Evolutionary conservation across 805 yeast genomes (phyloP).

Genomic region (Saturnispora zaruensis): DNA sequence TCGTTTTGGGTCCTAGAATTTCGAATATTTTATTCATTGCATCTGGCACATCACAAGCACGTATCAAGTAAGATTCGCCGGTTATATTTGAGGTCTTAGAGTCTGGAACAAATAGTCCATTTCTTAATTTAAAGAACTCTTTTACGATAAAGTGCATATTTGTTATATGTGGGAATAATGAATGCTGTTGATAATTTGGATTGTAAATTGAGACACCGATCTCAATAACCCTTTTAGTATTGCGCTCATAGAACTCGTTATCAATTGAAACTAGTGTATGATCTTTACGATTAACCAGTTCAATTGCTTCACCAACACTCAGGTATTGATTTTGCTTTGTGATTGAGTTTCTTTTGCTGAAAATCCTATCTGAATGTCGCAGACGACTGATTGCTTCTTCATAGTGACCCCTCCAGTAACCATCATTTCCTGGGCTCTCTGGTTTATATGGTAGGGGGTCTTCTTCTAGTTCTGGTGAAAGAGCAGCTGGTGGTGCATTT

Average conservation of each 20-base stretch:
- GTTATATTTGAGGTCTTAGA: constrained; percentile 22
- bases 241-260: constrained; percentile 20
- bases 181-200: constrained; percentile 22
- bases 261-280: constrained; percentile 23
- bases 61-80: constrained; percentile 22
- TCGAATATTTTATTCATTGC: constrained; percentile 14
- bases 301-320: constrained; percentile 21
- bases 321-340: constrained; percentile 5
- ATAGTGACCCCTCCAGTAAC: neutral
- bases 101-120: constrained; percentile 24
- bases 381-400: neutral
- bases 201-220: constrained; percentile 26
- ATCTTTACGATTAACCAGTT: constrained; percentile 16
- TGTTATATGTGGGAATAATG: constrained; percentile 26
- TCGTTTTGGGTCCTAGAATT: constrained; percentile 14
- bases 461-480: neutral
- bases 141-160: constrained; percentile 23
- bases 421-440: neutral
- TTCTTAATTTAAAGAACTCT: constrained; percentile 17
- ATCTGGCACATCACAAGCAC: constrained; percentile 11
- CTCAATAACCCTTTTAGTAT: constrained; percentile 19
- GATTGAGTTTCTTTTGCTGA: neutral
- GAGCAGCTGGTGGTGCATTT: neutral
- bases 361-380: neutral
- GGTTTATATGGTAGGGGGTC: neutral